phyloP scores from a whole-genome alignment of 83 land plant species.

The Diphasiastrum complanatum region DNA sequence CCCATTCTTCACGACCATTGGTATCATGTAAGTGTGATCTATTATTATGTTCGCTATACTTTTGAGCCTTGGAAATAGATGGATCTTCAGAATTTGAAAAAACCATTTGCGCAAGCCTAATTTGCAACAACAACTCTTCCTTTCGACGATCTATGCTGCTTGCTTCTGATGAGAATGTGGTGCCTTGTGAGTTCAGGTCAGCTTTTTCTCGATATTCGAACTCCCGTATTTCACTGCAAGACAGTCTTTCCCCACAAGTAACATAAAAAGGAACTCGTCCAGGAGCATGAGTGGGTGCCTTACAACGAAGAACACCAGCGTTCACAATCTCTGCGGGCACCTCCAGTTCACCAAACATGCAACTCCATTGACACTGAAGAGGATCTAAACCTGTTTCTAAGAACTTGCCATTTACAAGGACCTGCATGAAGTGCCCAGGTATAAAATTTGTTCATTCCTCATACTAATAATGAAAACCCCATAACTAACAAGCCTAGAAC shows the following conservation, averaged over 20 bases:
- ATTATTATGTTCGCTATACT: constrained; percentile 8
- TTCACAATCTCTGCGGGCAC: constrained; percentile 67
- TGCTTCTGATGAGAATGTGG: constrained; percentile 2
- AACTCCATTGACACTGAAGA: constrained; percentile 47
- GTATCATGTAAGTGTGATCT: constrained; percentile 2
- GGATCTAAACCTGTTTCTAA: constrained; percentile 29
- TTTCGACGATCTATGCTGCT: constrained; percentile 17
- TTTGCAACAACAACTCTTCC: constrained; percentile 51
- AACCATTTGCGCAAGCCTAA: constrained; percentile 47
- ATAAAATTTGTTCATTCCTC: too few relatives aligned
- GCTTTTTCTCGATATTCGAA: constrained; percentile 49
- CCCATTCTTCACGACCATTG: constrained; percentile 37
- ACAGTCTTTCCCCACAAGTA: constrained; percentile 52
- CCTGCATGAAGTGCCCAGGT: constrained; percentile 48
- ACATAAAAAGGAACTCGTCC: constrained; percentile 64
- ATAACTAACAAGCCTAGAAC: too few relatives aligned
- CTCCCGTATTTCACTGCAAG: constrained; percentile 73
- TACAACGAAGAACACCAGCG: constrained; percentile 59
- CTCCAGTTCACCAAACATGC: constrained; percentile 75
- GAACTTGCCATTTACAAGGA: constrained; percentile 52
- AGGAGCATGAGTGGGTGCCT: constrained; percentile 51
- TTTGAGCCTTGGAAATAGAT: constrained; percentile 7
- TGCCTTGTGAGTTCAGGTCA: background rate
- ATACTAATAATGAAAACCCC: too few relatives aligned
- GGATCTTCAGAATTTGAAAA: constrained; percentile 1